Base-by-base conservation (phyloP, 345 rosid species). In the Carallia brachiata region DNA sequence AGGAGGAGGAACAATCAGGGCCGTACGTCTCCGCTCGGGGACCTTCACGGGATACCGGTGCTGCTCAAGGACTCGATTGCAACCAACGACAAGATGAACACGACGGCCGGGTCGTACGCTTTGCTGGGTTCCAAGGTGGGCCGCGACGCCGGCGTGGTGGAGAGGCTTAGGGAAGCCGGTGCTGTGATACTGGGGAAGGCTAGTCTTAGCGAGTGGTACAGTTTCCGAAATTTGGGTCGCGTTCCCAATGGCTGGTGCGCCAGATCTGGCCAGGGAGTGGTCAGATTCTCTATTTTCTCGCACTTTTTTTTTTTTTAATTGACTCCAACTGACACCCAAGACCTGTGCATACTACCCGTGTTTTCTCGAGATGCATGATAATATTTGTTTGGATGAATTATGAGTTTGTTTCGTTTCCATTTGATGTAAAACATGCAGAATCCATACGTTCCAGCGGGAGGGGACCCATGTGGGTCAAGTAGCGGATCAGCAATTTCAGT, bases 181-280 rank as follows among this genome's bases (percentile, higher is more conserved):
- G 84, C 82, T 10, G 80, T 83, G 50, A 74, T 82, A 4, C 40
- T 82, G 50, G 86, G 86, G 58, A 79, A 79, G 73, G 63, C 79
- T 23, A 77, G 81, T 40, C 74, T 76, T 34, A 71, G 66, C 6
- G 85, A 82, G 71, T 82, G 83, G 83, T 77, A 77, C 40, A 53
- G 34, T 2, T 52, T 66, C 63, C 67, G 84, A 67, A 67, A 82
- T 34, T 16, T 67, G 54, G 15, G 55, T 52, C 55, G 19, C 19
- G 23, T 72, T 55, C 83, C 83, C 6, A 34, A 28, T 36, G 83
- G 77, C 6, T 82, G 86, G 86, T 77, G 77, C 32, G 86, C 83
- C 30, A 58, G 83, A 67, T 60, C 63, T 16, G 83, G 81, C 13
- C 81, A 77, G 53, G 83, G 73, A 6, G 60, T 71, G 78, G 81